Base-by-base conservation (phyloP, 1,139 yeast species). In the Saccharomyces hybrid region DNA sequence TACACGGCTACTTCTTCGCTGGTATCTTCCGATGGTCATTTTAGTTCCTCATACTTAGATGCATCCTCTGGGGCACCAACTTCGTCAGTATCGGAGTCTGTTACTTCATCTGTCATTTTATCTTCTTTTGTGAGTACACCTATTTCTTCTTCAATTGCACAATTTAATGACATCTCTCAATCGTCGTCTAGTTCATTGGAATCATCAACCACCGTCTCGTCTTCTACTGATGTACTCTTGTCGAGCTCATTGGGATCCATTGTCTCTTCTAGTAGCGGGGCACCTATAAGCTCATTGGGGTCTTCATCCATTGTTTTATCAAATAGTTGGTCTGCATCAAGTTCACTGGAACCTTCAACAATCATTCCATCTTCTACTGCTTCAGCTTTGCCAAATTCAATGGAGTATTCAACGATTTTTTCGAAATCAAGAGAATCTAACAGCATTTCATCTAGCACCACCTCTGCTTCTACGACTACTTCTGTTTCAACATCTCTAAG, bases 131-230 rank as follows among this genome's bases (percentile, higher is more conserved):
- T 11, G 34, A 30, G 34, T 30, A 30, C 34, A 30, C 34, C 34
- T 30, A 9, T 9, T 9, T 28, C 9, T 28, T 28, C 30, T 9
- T 28, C 30, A 28, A 28, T 8, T 9, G 7, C 9, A 28, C 30
- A 7, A 28, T 28, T 9, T 9, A 28, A 28, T 28, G 30, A 8
- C 9, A 28, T 28, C 30, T 28, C 30, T 9, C 30, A 28, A 28
- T 20, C 48, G 7, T 46, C 48, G 27, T 28, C 8, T 28, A 14
- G 11, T 25, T n/a, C 23, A 8, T 16, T n/a, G 27, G 48, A 25
- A 20, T 25, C 44, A 38, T 38, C 25, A 4, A 38, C 34, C 50
- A 53, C 56, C 2, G 51, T 51, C 13, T 42, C 50, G 48, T 50
- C 51, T 26, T 46, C 50, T 46, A 42, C 16, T 11, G 13, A 14